These are phyloP conservation scores for Entophlyctis luteolus DNA, from an alignment of 192 early-diverging fungal genomes.

Conservation along the genomic window DNA sequence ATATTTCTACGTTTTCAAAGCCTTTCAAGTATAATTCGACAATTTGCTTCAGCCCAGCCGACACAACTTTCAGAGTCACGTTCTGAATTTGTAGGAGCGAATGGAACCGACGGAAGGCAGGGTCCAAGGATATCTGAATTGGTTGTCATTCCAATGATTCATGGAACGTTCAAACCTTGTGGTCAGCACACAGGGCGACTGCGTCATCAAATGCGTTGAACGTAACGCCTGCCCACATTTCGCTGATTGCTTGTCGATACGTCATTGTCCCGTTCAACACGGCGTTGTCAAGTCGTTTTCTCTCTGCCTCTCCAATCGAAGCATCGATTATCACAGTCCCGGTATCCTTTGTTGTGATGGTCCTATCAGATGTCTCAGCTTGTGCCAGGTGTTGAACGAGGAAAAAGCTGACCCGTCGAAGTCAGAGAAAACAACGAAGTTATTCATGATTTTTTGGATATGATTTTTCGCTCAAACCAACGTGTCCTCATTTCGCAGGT, in stretches of 20 bases:
- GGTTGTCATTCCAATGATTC: not conserved
- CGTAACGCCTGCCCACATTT: slow-evolving; percentile 51
- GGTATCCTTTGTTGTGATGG: slow-evolving; percentile 37
- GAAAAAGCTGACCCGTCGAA: slow-evolving; percentile 2
- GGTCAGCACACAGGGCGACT: slow-evolving; percentile 32
- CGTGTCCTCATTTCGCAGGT: slow-evolving; percentile 57
- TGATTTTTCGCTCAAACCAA: too few species aligned
- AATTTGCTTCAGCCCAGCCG: slow-evolving; percentile 50
- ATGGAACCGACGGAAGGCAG: slow-evolving; percentile 57
- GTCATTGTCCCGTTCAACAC: slow-evolving; percentile 38
- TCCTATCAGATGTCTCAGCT: not conserved
- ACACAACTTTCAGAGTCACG: slow-evolving; percentile 62
- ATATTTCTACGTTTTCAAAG: slow-evolving; percentile 45
- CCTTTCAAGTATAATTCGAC: slow-evolving; percentile 49
- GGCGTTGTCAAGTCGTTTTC: not conserved
- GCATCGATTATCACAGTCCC: slow-evolving; percentile 46
- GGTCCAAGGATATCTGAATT: slow-evolving; percentile 56
- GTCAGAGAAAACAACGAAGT: slow-evolving; percentile 11
- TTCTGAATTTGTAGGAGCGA: slow-evolving; percentile 42
- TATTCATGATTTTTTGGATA: not conserved
- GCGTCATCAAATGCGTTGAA: slow-evolving; percentile 45
- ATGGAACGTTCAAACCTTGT: not conserved
- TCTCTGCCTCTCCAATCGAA: slow-evolving; percentile 27
- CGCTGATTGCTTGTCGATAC: slow-evolving; percentile 45
- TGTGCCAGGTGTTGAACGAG: not conserved